These are phyloP conservation scores for Fraxinus anomala DNA, from an alignment of 257 asterid genomes.

Conservation along the genomic window DNA sequence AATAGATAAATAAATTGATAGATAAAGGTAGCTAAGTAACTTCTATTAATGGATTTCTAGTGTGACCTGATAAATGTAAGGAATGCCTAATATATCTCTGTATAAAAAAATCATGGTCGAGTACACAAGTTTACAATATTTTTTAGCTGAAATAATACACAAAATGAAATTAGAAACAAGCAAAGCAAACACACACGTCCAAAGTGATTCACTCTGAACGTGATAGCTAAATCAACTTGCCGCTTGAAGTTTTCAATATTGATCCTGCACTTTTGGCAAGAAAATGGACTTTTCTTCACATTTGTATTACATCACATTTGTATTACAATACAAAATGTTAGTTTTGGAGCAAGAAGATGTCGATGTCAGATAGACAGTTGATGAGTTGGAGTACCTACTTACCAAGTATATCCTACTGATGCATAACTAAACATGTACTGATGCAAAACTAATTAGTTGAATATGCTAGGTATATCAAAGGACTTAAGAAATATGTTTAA, in stretches of 20 bases:
- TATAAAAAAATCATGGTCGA: not conserved
- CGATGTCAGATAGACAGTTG: conserved; percentile 5
- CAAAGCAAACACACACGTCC: not conserved
- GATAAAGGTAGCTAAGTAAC: conserved; percentile 13
- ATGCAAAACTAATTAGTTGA: not conserved
- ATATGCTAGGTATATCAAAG: conserved; percentile 30
- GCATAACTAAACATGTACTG: conserved; percentile 13
- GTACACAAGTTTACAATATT: not conserved
- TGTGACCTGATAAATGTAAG: not conserved
- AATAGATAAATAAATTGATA: not conserved
- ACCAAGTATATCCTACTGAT: not conserved
- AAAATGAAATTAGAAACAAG: not conserved
- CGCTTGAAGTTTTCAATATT: too few species aligned
- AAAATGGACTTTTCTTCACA: not conserved
- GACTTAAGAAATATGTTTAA: not conserved
- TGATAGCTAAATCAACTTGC: not conserved
- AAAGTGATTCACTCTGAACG: not conserved
- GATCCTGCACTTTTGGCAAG: too few species aligned
- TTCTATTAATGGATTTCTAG: not conserved
- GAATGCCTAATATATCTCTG: too few species aligned
- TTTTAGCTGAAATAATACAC: not conserved
- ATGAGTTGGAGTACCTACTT: conserved; percentile 16
- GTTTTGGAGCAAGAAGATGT: not conserved
- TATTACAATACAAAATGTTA: too few species aligned
- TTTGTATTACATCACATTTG: not conserved